These are phyloP conservation scores for Pleurotus djamor DNA, from an alignment of 768 basidiomycete genomes.

Conservation along the genomic window DNA sequence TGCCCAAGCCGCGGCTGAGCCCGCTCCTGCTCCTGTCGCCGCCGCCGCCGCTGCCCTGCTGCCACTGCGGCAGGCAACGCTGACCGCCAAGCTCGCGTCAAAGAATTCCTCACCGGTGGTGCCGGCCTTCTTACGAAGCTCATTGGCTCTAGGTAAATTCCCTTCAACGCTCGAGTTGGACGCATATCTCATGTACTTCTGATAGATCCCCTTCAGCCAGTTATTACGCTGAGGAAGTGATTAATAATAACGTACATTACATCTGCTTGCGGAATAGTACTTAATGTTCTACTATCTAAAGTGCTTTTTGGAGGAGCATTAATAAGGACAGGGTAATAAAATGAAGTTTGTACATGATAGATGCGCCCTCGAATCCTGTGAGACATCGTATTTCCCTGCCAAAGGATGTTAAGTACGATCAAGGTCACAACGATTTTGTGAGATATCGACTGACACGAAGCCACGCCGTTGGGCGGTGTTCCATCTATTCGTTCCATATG, in stretches of 20 bases:
- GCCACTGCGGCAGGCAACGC: background rate
- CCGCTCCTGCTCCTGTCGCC: background rate
- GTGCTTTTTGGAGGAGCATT: too few relatives aligned
- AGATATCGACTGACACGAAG: too few relatives aligned
- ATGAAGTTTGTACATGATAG: too few relatives aligned
- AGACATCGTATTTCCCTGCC: too few relatives aligned
- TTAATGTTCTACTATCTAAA: background rate
- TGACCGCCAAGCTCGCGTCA: background rate
- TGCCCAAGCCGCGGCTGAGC: background rate
- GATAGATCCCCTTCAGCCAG: background rate
- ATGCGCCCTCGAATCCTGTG: too few relatives aligned
- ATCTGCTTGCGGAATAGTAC: conserved; percentile 6
- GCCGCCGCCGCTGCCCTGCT: background rate
- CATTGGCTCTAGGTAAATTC: background rate
- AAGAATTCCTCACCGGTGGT: conserved; percentile 3
- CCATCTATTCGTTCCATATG: too few relatives aligned
- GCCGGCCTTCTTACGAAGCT: conserved; percentile 3
- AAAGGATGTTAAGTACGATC: too few relatives aligned
- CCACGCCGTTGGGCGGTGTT: too few relatives aligned
- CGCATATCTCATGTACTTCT: background rate
- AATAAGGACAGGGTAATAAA: too few relatives aligned
- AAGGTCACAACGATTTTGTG: too few relatives aligned
- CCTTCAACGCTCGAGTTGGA: background rate
- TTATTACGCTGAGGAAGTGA: background rate
- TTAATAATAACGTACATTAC: background rate